Base-by-base conservation (phyloP, 306 rosid species). In the Medicago lupulina region DNA sequence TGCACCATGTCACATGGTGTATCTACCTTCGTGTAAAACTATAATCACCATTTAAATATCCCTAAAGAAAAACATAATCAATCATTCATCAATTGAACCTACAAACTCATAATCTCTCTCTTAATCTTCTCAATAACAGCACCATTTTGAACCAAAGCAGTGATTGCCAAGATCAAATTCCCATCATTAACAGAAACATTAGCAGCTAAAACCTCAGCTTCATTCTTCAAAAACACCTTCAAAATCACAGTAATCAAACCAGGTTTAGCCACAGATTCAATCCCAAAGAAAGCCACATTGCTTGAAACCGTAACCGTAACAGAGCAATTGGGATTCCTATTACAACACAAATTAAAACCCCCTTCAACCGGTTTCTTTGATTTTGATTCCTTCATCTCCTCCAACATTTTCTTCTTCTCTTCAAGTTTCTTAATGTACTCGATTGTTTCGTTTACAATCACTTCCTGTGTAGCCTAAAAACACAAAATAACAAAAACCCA, bases 361-460 rank as follows among this genome's bases (percentile, higher is more conserved):
- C 61, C 62, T 72, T 28, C 54, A 7, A 18, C 31, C 8, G 44
- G 10, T 76, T 28, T 28, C 4, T 28, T 28, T 28, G 31, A n/a
- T 1, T 6, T 57, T 8, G 16, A 58, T 58, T 82, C 83, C 79
- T 85, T 85, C 28, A 85, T 15, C 55, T 85, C 80, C 60, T 85
- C 88, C 57, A 85, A 75, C 7, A 2, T 76, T 13, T 67, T 21
- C 79, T 79, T 75, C 82, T 79, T 78, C 21, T 41, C 76, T 47
- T 85, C 88, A 71, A 82, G 88, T 4, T 78, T 77, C 74, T 75
- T 82, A 25, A 85, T 85, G 67, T 85, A 85, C 3, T 9, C 4
- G 15, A 82, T 75, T 9, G 88, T 82, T 68, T 75, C 61, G 3
- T 49, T 70, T n/a, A 81, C 1, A 31, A 78, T 78, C 74, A 58